phyloP scores from a whole-genome alignment of 2,329 filamentous ascomycete species.

The Knufia petricola region DNA sequence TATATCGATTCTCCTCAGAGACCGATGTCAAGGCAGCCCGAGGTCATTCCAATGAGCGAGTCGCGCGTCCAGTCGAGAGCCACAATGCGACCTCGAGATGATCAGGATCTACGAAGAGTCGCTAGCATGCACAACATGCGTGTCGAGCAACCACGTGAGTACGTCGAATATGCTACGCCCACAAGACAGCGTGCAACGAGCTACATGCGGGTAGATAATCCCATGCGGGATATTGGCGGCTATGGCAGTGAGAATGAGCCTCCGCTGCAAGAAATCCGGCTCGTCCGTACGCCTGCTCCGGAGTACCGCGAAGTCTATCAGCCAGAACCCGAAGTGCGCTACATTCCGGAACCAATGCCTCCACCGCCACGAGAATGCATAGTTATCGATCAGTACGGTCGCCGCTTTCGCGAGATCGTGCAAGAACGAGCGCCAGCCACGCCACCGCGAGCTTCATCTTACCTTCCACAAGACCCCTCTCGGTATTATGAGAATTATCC shows the following conservation, averaged over 20 bases:
- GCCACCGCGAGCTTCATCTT: slow-evolving; percentile 22
- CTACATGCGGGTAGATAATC: slow-evolving; percentile 32
- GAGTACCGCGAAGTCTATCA: slow-evolving; percentile 34
- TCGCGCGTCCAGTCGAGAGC: slow-evolving; percentile 33
- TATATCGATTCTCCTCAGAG: slow-evolving; percentile 21
- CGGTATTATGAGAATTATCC: slow-evolving; percentile 17
- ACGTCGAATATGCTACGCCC: slow-evolving; percentile 31
- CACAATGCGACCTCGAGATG: slow-evolving; percentile 30
- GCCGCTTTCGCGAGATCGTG: slow-evolving; percentile 59
- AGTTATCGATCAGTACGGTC: slow-evolving; percentile 72
- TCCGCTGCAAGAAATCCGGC: slow-evolving; percentile 30
- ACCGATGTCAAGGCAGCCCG: slow-evolving; percentile 18
- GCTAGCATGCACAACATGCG: slow-evolving; percentile 38
- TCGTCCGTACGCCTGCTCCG: slow-evolving; percentile 30
- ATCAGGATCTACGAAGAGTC: slow-evolving; percentile 38
- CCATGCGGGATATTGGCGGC: slow-evolving; percentile 26
- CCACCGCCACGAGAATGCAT: slow-evolving; percentile 55
- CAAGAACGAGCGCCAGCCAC: slow-evolving; percentile 30
- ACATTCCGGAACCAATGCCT: slow-evolving; percentile 30
- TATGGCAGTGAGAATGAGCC: slow-evolving; percentile 30
- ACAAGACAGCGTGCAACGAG: slow-evolving; percentile 29
- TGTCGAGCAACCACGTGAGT: slow-evolving; percentile 33
- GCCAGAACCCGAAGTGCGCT: slow-evolving; percentile 36
- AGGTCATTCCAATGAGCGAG: slow-evolving; percentile 25
- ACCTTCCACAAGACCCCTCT: slow-evolving; percentile 4